A percentile compares a stretch with the other conserved stretches of the same genome.
These are phyloP conservation scores for Acanthamoeba castellanii DNA, from an alignment of 208 protist species.

Conservation along the genomic window DNA sequence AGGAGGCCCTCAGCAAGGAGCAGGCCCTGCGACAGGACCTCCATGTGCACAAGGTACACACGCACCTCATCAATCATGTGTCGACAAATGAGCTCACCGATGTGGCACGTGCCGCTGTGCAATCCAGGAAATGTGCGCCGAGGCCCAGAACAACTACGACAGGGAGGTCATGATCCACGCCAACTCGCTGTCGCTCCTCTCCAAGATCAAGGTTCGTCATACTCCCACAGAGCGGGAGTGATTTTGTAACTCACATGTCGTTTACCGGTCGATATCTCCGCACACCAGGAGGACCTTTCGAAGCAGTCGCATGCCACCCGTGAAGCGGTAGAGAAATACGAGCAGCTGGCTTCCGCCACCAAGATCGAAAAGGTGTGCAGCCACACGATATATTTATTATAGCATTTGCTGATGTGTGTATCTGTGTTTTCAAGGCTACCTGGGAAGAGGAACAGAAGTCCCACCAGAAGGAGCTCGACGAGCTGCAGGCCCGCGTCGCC, in stretches of 20 bases:
- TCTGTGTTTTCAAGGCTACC: not conserved
- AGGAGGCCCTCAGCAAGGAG: constrained; percentile 8
- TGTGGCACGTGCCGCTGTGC: not conserved
- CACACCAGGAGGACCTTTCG: not conserved
- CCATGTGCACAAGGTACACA: not conserved
- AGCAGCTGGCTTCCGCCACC: not conserved
- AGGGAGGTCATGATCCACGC: constrained; percentile 14
- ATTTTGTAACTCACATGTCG: too few species aligned
- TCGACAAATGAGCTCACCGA: too few species aligned
- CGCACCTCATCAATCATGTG: not conserved
- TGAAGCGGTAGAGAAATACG: not conserved
- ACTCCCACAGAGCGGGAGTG: not conserved
- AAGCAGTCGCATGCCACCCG: not conserved
- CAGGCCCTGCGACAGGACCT: not conserved
- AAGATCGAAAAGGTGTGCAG: not conserved
- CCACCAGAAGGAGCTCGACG: constrained; percentile 13
- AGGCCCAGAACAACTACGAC: constrained; percentile 26
- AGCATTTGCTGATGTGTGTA: not conserved
- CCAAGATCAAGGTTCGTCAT: not conserved
- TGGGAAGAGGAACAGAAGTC: not conserved
- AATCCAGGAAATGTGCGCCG: constrained; percentile 9
- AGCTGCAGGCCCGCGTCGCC: not conserved
- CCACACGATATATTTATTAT: not conserved
- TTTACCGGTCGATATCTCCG: not conserved
- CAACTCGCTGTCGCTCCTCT: not conserved